Conservation (phyloP, 345 rosid genomes). For the Gossypium australe region DNA sequence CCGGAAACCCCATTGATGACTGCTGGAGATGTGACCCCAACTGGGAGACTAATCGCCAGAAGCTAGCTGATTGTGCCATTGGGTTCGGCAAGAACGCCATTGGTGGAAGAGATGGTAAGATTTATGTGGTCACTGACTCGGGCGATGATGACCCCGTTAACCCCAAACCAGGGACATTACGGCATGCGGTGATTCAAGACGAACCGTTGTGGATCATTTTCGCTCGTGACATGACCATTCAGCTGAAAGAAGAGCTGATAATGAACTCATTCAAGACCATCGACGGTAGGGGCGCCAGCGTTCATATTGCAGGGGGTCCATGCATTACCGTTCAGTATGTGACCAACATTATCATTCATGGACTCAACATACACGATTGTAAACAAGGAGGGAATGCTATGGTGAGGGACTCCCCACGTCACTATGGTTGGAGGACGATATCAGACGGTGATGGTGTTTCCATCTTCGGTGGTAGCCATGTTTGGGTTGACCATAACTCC, state of each 20-base stretch:
- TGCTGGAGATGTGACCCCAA: conserved; percentile 82
- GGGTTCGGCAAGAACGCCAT: conserved; percentile 76
- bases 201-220: conserved; percentile 79
- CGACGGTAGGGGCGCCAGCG: conserved; percentile 76
- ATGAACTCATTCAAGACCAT: conserved; percentile 84
- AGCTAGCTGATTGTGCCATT: conserved; percentile 71
- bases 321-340: conserved; percentile 76
- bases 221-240: conserved; percentile 64
- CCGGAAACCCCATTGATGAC: conserved; percentile 80
- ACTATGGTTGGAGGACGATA: conserved; percentile 58
- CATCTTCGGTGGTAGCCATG: conserved; percentile 66
- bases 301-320: conserved; percentile 76
- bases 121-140: conserved; percentile 65
- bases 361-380: conserved; percentile 70
- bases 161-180: conserved; percentile 69
- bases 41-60: conserved; percentile 71
- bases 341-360: conserved; percentile 71
- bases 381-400: conserved; percentile 74
- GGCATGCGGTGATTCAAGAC: conserved; percentile 67
- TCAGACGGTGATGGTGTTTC: conserved; percentile 89
- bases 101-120: conserved; percentile 67
- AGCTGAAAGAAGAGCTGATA: conserved; percentile 67
- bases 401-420: conserved; percentile 61
- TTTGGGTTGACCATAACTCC: conserved; percentile 84
- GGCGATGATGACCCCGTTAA: conserved; percentile 54